Evolutionary conservation across 2,329 filamentous ascomycete genomes (phyloP).

Genomic region (Ilyonectria sp.): DNA sequence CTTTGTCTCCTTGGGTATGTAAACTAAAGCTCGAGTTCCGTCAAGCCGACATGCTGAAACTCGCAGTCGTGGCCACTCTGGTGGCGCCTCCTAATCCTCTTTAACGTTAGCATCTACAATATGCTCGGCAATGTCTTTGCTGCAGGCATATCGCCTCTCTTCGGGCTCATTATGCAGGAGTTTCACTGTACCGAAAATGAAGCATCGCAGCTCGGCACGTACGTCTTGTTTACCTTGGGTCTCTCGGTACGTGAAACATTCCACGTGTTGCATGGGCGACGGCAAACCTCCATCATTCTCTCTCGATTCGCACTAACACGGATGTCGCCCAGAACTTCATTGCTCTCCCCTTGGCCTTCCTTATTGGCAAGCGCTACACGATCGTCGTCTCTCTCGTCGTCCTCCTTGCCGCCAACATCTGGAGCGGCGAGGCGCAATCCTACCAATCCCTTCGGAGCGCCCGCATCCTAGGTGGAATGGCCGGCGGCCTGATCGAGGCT

Average conservation of each 20-base stretch:
- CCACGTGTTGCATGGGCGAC: not conserved
- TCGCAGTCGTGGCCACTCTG: slow-evolving; percentile 8
- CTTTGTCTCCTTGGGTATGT: slow-evolving; percentile 2
- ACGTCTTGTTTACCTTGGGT: slow-evolving; percentile 4
- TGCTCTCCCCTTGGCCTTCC: slow-evolving; percentile 2
- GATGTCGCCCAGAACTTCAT: slow-evolving; percentile 3
- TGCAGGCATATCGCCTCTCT: slow-evolving; percentile 6
- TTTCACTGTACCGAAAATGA: not conserved
- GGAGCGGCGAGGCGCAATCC: not conserved
- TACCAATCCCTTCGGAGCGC: slow-evolving; percentile 1
- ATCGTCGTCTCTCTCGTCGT: slow-evolving; percentile 7
- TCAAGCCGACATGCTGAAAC: not conserved
- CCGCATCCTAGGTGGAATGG: slow-evolving; percentile 13
- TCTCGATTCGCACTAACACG: not conserved
- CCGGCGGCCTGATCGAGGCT: slow-evolving; percentile 8
- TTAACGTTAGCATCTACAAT: slow-evolving; percentile 16
- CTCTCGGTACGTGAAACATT: slow-evolving; percentile 7
- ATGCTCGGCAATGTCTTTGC: slow-evolving; percentile 4
- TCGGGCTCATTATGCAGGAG: slow-evolving; percentile 12
- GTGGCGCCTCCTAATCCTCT: slow-evolving; percentile 9
- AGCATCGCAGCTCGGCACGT: slow-evolving; percentile 10
- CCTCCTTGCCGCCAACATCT: not conserved
- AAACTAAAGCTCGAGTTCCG: not conserved
- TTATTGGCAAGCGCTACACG: slow-evolving; percentile 10
- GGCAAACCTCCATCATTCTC: slow-evolving; percentile 1